These are phyloP conservation scores for Coemansia reversa DNA, from an alignment of 192 early-diverging fungal genomes.

Conservation along the genomic window DNA sequence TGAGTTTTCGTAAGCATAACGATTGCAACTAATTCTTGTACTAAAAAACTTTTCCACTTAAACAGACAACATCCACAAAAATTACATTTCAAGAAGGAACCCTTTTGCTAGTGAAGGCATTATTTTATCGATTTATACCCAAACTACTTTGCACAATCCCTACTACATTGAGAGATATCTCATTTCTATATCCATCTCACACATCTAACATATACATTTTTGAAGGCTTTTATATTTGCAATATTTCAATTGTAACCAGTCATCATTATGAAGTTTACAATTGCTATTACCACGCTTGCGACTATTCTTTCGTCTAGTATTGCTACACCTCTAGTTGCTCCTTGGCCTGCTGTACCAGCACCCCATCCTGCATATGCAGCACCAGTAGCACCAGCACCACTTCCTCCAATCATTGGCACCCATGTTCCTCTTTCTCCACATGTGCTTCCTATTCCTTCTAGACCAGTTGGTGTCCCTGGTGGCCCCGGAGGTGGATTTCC, in stretches of 20 bases:
- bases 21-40: neutral
- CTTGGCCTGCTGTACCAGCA: slow-evolving; percentile 36
- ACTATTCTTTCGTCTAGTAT: slow-evolving; percentile 17
- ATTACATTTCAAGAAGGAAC: neutral
- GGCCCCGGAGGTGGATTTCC: neutral
- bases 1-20: neutral
- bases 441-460: slow-evolving; percentile 15
- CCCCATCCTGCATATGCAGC: slow-evolving; percentile 17
- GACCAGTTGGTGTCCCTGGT: slow-evolving; percentile 16
- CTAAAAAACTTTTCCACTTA: neutral
- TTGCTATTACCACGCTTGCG: slow-evolving; percentile 36
- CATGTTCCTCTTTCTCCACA: slow-evolving; percentile 8
- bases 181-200: neutral
- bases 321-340: slow-evolving; percentile 16
- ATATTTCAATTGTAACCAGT: neutral
- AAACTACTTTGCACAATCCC: neutral
- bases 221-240: neutral
- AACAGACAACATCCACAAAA: neutral
- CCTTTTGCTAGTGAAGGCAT: neutral
- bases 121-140: neutral
- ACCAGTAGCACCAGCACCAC: neutral
- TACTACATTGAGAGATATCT: neutral
- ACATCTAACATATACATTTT: neutral
- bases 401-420: neutral
- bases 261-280: slow-evolving; percentile 31